A percentile compares a stretch with the other conserved stretches of the same genome.
Evolutionary conservation across 805 yeast species (phyloP).

Genomic region (Yarrowia sp.): DNA sequence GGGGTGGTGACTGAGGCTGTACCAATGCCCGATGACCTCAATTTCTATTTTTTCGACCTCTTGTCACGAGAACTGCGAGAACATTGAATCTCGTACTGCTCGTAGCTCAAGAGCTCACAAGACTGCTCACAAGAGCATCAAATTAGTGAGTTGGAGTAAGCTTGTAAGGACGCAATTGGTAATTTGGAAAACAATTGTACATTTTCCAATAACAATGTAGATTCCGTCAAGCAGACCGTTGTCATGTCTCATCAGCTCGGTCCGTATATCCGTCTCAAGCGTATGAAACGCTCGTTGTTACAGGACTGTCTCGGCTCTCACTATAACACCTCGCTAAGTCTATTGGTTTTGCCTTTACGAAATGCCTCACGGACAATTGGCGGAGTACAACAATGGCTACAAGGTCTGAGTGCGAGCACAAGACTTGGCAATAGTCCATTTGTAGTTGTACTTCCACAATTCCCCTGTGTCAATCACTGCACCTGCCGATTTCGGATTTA

Average conservation of each 20-base stretch:
- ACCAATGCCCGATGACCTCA: not conserved
- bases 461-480: not conserved
- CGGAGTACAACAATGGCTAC: too few relatives aligned
- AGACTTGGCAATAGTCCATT: too few relatives aligned
- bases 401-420: too few relatives aligned
- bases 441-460: too few relatives aligned
- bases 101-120: not conserved
- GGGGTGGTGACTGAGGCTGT: not conserved
- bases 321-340: conserved; percentile 18
- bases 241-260: too few relatives aligned
- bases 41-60: not conserved
- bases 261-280: too few relatives aligned
- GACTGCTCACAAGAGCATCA: conserved; percentile 15
- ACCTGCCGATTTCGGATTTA: conserved; percentile 16
- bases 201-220: too few relatives aligned
- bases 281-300: conserved; percentile 4
- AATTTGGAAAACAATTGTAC: too few relatives aligned
- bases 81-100: too few relatives aligned
- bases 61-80: not conserved
- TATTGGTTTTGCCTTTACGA: conserved; percentile 21
- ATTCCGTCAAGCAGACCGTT: not conserved
- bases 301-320: conserved; percentile 9
- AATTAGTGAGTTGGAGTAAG: too few relatives aligned
- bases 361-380: conserved; percentile 9
- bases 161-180: too few relatives aligned